Conservation (phyloP, 345 rosid genomes). For the Camelina sativa region DNA sequence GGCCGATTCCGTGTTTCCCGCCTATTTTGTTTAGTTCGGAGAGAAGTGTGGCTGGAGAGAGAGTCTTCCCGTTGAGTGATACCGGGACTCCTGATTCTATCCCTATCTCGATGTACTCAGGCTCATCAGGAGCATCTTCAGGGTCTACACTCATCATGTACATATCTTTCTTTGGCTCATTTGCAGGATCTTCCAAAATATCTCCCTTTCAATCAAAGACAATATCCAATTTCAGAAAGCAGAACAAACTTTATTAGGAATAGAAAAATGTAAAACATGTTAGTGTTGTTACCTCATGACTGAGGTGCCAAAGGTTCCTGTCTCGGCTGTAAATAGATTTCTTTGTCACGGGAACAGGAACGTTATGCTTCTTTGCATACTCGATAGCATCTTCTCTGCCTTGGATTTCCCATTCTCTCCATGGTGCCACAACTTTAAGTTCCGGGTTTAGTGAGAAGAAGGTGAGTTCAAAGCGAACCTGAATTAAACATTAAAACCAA, state of each 20-base stretch:
- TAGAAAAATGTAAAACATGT: no score
- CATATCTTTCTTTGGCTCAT: conserved; percentile 91
- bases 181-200: conserved; percentile 90
- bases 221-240: no score
- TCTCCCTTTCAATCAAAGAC: conserved; percentile 18
- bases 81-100: no score
- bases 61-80: no score
- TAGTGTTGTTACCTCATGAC: no score
- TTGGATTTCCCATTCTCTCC: not conserved
- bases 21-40: no score
- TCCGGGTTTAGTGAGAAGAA: not conserved
- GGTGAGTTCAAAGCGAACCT: no score
- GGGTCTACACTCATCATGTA: conserved; percentile 93
- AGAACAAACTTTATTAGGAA: no score
- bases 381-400: not conserved
- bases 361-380: not conserved
- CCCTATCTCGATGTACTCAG: conserved; percentile 52
- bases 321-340: not conserved
- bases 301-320: no score
- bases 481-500: no score
- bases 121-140: conserved; percentile 78
- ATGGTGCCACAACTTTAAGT: not conserved
- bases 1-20: no score
- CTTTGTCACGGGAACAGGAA: not conserved
- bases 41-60: no score